Evolutionary conservation across 2,329 filamentous ascomycete genomes (phyloP), one percentile per base, ranked within the genome.

Genomic region (Colletotrichum musae): DNA sequence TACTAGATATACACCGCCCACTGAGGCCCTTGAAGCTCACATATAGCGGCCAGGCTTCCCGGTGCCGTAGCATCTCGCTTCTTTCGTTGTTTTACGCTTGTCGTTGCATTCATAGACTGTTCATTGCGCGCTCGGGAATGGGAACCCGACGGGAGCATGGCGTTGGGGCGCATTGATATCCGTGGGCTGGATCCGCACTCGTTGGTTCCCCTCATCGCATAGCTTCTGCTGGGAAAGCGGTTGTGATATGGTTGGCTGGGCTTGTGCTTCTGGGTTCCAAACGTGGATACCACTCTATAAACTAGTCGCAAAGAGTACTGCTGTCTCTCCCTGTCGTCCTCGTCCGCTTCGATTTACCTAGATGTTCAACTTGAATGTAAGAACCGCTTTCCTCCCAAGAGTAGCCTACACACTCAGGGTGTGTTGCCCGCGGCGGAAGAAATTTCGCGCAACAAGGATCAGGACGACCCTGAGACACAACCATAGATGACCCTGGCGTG

Each of bases 1-100:
- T 78, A 78, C 58, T 76, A 74, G 70, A 60, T 63, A 45, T 70
- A 69, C 58, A 47, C 32, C 16, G 45, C 58, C 32, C 51, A 32
- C 28, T 67, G 54, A 58, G 47, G 13, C 12, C 54, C 18, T 18
- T 36, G 7, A 10, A 10, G 32, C 32, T 6, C 32, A 6, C 15
- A 43, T 2, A 24, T 58, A 28, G 5, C 32, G 61, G 32, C 32
- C 32, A 36, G 32, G 32, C 32, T 36, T 36, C 32, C 32, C 32
- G 9, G 32, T 7, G 32, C 32, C 32, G 32, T 6, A 36, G 32
- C 32, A 3, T 36, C 32, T 36, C 32, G 32, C 32, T 36, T 36
- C 32, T 36, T 36, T 36, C 32, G 32, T 36, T 36, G 32, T 36
- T 36, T 36, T 36, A 36, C 32, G 32, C 32, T 36, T 36, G 28